Evolutionary conservation across 768 basidiomycete species (phyloP), one percentile per base, ranked within the genome.

Genomic region (Leccinum uliginosum): DNA sequence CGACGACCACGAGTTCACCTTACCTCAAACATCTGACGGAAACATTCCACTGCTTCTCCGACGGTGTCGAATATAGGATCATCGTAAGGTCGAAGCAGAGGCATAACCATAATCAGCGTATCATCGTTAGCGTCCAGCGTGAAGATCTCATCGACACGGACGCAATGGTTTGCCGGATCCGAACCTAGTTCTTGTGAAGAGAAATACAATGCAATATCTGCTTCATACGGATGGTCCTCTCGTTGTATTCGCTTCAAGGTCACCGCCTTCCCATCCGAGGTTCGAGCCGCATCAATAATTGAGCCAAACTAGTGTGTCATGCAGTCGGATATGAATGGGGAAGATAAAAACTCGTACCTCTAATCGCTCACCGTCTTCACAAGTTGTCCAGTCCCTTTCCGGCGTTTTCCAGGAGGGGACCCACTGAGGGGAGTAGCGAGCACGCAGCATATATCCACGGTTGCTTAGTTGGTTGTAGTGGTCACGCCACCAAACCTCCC

Each of bases 11-110:
- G 1, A 10, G 44, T 14, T 44, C 27, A 52, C 1, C 0, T 44
- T 29, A 71, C 72, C 61, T 71, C 72, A 17, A 74, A 66, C 3
- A 69, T 30, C 32, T 75, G 71, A 3, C 62, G 57, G 52, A 74
- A 61, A 35, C 69, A 71, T 8, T 70, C 69, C 21, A 56, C 26
- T 0, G 9, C 59, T 29, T 59, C 40, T 0, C 40, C 40, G 4
- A 43, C 19, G 2, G 40, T 43, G n/a, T 43, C 40, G 19, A 74
- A 74, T 8, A 15, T 58, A 19, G 66, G 66, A 10, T 61, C 38
- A 9, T 62, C 51, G 50, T 61, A 69, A 4, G 23, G 19, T 55
- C 75, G 65, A 9, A 77, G 65, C 1, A 73, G 56, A 2, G 76
- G 77, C 69, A 74, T 75, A 19, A 71, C 65, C 23, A 73, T 56